phyloP scores from a whole-genome alignment of 495 filamentous ascomycete species.

The Penicillium egyptiacum region DNA sequence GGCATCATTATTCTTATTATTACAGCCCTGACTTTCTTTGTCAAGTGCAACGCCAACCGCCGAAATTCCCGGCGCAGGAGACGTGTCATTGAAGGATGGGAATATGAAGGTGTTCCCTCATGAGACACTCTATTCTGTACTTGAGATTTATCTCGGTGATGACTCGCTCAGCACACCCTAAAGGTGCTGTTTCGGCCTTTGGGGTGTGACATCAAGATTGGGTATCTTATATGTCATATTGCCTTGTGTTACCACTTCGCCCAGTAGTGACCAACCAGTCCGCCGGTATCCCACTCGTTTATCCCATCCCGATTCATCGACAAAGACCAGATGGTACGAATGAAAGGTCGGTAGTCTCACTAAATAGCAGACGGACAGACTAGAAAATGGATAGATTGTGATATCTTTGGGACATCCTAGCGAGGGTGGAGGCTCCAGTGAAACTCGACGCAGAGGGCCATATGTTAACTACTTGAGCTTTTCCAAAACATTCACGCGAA shows the following conservation, averaged over 20 bases:
- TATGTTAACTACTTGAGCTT: no score
- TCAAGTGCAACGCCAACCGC: conserved; percentile 63
- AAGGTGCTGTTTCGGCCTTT: background rate
- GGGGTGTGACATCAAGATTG: background rate
- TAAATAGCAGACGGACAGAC: no score
- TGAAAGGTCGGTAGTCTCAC: background rate
- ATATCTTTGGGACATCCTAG: no score
- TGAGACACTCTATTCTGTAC: conserved; percentile 16
- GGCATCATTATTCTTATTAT: conserved; percentile 59
- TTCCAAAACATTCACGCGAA: no score
- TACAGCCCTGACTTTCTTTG: conserved; percentile 59
- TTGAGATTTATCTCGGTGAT: background rate
- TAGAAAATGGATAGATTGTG: no score
- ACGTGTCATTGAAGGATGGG: conserved; percentile 57
- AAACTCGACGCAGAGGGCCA: no score
- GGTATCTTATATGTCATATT: background rate
- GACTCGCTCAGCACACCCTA: background rate
- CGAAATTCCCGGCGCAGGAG: conserved; percentile 50
- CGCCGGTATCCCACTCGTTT: background rate
- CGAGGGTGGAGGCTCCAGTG: no score
- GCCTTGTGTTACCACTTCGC: background rate
- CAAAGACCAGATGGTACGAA: background rate
- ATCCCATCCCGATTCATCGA: background rate
- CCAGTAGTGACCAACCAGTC: background rate
- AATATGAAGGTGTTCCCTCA: conserved; percentile 67